phyloP scores from a whole-genome alignment of 805 yeast genomes.

The Phaffomyces antillensis region DNA sequence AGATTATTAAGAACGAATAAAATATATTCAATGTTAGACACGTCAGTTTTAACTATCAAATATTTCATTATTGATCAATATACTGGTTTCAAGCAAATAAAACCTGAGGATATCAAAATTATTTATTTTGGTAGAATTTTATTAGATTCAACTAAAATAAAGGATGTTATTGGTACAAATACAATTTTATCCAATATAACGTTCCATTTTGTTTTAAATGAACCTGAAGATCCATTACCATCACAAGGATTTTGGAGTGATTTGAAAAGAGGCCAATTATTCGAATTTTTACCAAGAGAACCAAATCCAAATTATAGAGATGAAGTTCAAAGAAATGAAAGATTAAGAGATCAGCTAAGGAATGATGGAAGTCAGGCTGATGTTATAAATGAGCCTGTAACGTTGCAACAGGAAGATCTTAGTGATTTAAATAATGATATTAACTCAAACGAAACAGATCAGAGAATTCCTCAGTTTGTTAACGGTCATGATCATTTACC shows the following conservation, averaged over 20 bases:
- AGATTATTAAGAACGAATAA: constrained; percentile 7
- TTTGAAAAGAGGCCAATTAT: constrained; percentile 19
- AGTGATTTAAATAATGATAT: neutral
- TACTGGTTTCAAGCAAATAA: constrained; percentile 10
- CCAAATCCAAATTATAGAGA: constrained; percentile 22
- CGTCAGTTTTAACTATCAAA: constrained; percentile 17
- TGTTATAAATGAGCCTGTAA: neutral
- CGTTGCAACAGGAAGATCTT: constrained; percentile 1
- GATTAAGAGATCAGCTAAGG: constrained; percentile 18
- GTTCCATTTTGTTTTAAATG: constrained; percentile 19
- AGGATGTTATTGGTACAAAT: constrained; percentile 8
- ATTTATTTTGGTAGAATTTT: constrained; percentile 22
- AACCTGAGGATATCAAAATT: constrained; percentile 18
- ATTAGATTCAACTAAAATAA: constrained; percentile 13
- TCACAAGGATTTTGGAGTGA: constrained; percentile 24
- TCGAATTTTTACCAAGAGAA: constrained; percentile 26
- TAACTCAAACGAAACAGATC: neutral
- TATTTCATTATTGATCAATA: constrained; percentile 22
- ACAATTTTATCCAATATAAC: constrained; percentile 1
- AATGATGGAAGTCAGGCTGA: neutral
- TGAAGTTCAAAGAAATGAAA: constrained; percentile 20
- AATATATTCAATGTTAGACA: constrained; percentile 13
- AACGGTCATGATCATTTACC: constrained; percentile 3
- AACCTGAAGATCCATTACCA: constrained; percentile 9
- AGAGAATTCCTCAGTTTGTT: neutral